These are phyloP conservation scores for Penicillium tannophilum DNA, from an alignment of 495 filamentous ascomycete species.

Conservation along the genomic window DNA sequence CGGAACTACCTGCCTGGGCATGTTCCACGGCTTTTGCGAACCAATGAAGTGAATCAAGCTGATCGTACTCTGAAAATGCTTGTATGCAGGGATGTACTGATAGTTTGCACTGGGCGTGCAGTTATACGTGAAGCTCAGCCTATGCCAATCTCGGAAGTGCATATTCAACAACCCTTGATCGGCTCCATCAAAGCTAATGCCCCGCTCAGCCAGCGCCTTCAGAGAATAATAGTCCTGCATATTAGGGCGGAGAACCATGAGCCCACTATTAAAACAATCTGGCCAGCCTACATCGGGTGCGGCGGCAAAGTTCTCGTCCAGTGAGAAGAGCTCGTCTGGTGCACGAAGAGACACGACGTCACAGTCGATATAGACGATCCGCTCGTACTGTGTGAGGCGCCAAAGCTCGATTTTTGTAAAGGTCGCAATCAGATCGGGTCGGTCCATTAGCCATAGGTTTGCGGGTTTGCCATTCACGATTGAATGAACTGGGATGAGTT, in stretches of 20 bases:
- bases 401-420: slow-evolving; percentile 97
- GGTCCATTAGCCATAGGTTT: slow-evolving; percentile 90
- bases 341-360: slow-evolving; percentile 85
- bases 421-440: slow-evolving; percentile 82
- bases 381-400: slow-evolving; percentile 85
- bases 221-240: slow-evolving; percentile 85
- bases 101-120: slow-evolving; percentile 93
- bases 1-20: slow-evolving; percentile 62
- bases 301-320: slow-evolving; percentile 79
- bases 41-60: slow-evolving; percentile 94
- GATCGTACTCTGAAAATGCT: slow-evolving; percentile 86
- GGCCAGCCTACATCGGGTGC: slow-evolving; percentile 98
- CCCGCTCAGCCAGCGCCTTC: slow-evolving; percentile 75
- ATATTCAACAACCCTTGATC: slow-evolving; percentile 96
- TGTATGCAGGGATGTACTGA: slow-evolving; percentile 93
- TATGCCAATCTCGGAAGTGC: slow-evolving; percentile 85
- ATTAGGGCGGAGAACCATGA: slow-evolving; percentile 89
- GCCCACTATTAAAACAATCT: slow-evolving; percentile 94
- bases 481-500: slow-evolving; percentile 80
- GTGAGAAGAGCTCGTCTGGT: slow-evolving; percentile 87
- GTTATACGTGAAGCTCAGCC: slow-evolving; percentile 94
- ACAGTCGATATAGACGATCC: slow-evolving; percentile 89
- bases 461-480: slow-evolving; percentile 74
- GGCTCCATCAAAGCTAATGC: slow-evolving; percentile 94
- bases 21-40: slow-evolving; percentile 82